Evolutionary conservation across 345 rosid genomes (phyloP), one percentile per base, ranked within the genome.

Genomic region (Euphorbia peplus): DNA sequence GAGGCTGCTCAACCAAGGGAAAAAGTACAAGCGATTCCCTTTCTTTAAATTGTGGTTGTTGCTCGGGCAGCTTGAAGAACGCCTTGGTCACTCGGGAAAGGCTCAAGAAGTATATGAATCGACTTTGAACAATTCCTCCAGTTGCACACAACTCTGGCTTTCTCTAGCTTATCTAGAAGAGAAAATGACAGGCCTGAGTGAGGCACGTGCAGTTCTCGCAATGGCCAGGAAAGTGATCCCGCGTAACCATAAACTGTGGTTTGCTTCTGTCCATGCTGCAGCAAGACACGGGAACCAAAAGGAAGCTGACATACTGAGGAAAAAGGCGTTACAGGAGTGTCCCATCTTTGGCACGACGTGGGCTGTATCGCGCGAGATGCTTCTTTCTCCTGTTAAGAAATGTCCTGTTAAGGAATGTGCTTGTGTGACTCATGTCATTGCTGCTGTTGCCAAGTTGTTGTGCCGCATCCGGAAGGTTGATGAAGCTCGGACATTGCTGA

Each of bases 11-110:
- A 84, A 83, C 65, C 96, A 88, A 84, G 98, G 95, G n/a, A n/a
- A n/a, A n/a, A n/a, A n/a, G 19, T 80, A 88, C 83, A 84, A 86
- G 71, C 82, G 72, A 58, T 93, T 93, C 83, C 87, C 93, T 4
- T 93, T 87, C 81, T 90, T 86, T 77, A 90, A 93, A 77, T 70
- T 93, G 73, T 88, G 98, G 98, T 75, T 93, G 83, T 90, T 93
- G 97, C 87, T 80, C 66, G 97, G 98, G 51, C 98, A 93, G 91
- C 92, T 90, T 5, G 97, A 90, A 72, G 96, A 90, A 80, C 85
- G 90, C 22, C 83, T 90, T 51, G 82, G 78, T 64, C 81, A 64
- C 61, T 68, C 76, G 55, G 93, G 87, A 21, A 82, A 79, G 69
- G 96, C 97, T 22, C 86, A 72, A 73, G 90, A 83, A 64, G 86